Percentiles rank a stretch among this genome's conserved stretches.
Conservation (phyloP, 176 grass and related monocot species). For the Poa annua region DNA sequence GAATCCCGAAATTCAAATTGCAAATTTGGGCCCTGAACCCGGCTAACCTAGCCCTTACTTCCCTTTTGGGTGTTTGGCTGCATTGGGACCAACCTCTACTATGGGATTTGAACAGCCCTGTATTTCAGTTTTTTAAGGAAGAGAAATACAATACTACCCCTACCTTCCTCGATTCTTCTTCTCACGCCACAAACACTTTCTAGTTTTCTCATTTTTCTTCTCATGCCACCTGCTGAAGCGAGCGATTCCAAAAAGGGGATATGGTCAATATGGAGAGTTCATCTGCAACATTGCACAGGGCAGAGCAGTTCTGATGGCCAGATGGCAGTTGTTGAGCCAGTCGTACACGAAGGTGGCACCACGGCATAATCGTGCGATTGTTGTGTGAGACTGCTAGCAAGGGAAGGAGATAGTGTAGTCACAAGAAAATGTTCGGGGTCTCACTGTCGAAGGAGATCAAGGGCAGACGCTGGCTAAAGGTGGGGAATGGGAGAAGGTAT, state of each 20-base stretch:
- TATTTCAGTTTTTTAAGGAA: neutral
- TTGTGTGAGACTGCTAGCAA: neutral
- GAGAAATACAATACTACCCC: neutral
- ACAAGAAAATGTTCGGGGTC: neutral
- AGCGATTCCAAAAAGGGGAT: neutral
- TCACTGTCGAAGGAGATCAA: neutral
- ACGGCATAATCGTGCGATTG: neutral
- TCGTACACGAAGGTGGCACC: neutral
- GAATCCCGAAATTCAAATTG: neutral
- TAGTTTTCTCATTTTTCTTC: conserved; percentile 22
- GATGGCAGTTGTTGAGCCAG: neutral
- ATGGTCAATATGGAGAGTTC: neutral
- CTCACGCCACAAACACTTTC: neutral
- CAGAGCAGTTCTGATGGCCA: neutral
- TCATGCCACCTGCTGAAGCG: neutral
- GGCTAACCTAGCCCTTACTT: neutral
- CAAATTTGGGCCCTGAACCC: neutral
- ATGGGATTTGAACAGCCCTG: neutral
- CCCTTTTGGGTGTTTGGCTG: conserved; percentile 2
- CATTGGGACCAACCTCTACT: neutral
- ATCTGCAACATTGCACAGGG: neutral
- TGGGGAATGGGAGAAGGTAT: neutral
- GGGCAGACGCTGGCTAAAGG: neutral
- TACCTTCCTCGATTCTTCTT: neutral
- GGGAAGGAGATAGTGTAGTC: neutral